These are phyloP conservation scores for Rubroshorea leprosula DNA, from an alignment of 345 rosid genomes.

Conservation along the genomic window DNA sequence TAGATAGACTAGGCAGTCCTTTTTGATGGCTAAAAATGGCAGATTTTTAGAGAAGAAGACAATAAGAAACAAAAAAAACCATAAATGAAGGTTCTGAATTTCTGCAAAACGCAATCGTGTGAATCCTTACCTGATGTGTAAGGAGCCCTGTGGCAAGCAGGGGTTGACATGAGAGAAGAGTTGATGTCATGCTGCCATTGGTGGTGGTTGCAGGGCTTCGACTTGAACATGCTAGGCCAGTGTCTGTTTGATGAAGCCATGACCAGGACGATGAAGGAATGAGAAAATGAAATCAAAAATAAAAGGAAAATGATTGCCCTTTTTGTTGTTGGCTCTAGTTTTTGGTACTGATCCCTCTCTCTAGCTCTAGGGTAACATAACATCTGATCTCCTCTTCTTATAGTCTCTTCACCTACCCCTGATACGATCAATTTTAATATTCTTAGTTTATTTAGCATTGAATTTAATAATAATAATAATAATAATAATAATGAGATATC, in stretches of 20 bases:
- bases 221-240: constrained; percentile 99
- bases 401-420: constrained; percentile 52
- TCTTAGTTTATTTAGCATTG: too few species aligned
- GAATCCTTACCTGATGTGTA: constrained; percentile 47
- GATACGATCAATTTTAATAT: constrained; percentile 20
- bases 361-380: constrained; percentile 33
- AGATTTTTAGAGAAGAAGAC: neutral
- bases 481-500: neutral
- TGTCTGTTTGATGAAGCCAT: constrained; percentile 99
- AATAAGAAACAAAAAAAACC: neutral
- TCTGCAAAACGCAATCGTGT: constrained; percentile 3
- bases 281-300: constrained; percentile 4
- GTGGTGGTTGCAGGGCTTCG: constrained; percentile 87
- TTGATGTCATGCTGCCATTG: constrained; percentile 92
- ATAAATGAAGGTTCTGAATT: too few species aligned
- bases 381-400: constrained; percentile 43
- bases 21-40: neutral
- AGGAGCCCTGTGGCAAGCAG: constrained; percentile 50
- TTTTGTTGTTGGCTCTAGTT: constrained; percentile 40
- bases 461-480: too few species aligned
- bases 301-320: constrained; percentile 18
- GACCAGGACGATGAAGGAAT: constrained; percentile 17
- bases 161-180: constrained; percentile 46
- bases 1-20: neutral
- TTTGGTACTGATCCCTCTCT: constrained; percentile 19